Percentiles rank a stretch among this genome's conserved stretches.
phyloP scores from a whole-genome alignment of 108 stramenopile species.

The Schizochytrium sp. region DNA sequence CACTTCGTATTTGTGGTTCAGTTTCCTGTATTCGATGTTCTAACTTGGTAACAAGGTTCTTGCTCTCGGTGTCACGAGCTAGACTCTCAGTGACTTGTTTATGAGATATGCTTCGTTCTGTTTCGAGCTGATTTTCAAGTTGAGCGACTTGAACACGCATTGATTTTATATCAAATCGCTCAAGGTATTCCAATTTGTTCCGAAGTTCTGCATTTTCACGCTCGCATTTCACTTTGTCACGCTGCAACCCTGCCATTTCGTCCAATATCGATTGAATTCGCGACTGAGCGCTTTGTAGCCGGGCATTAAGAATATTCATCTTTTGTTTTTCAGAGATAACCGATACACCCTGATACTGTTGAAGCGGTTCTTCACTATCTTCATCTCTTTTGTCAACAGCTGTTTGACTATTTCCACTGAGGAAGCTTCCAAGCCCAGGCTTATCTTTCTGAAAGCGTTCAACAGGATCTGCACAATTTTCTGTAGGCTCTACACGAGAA shows the following conservation, averaged over 20 bases:
- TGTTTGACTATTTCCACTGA: neutral
- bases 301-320: neutral
- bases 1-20: too few species aligned
- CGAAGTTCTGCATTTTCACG: slow-evolving; percentile 24
- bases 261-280: neutral
- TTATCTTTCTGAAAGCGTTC: neutral
- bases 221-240: neutral
- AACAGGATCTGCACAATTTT: neutral
- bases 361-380: neutral
- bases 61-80: neutral
- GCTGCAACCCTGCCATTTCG: slow-evolving; percentile 12
- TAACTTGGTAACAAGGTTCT: neutral
- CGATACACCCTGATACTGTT: neutral
- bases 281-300: slow-evolving; percentile 15
- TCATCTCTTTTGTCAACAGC: too few species aligned
- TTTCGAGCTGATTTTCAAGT: neutral
- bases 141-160: neutral
- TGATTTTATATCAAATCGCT: slow-evolving; percentile 8
- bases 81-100: neutral
- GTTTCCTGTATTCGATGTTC: too few species aligned
- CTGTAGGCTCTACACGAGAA: neutral
- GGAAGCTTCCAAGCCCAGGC: slow-evolving; percentile 52
- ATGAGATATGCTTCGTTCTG: neutral
- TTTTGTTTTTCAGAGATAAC: neutral
- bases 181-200: neutral